Conservation (phyloP, 768 basidiomycete species). For the Coprinellus micaceus region DNA sequence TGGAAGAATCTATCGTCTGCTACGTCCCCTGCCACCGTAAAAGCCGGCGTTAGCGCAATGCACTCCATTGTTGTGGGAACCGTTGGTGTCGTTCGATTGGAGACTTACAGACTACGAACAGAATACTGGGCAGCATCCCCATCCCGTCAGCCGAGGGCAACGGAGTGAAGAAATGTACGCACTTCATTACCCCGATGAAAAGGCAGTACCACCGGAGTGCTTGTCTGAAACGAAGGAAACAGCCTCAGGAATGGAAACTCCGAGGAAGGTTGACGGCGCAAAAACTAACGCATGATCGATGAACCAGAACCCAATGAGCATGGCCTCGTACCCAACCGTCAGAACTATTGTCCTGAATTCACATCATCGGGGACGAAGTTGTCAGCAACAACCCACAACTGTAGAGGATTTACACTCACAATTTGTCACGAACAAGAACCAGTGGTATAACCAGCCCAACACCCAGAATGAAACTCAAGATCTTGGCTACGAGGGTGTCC, state of each 20-base stretch:
- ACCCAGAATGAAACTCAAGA: slow-evolving; percentile 87
- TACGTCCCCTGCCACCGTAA: slow-evolving; percentile 67
- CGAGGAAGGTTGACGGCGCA: slow-evolving; percentile 1
- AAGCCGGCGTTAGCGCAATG: slow-evolving; percentile 1
- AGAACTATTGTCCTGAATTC: slow-evolving; percentile 75
- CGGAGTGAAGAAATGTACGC: slow-evolving; percentile 20
- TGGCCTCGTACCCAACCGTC: slow-evolving; percentile 76
- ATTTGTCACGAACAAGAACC: slow-evolving; percentile 82
- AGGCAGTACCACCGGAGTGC: slow-evolving; percentile 82
- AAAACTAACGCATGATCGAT: slow-evolving; percentile 79
- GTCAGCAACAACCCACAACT: not conserved
- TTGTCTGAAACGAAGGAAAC: slow-evolving; percentile 41
- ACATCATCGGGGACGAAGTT: not conserved
- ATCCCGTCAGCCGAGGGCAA: not conserved
- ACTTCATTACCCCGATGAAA: slow-evolving; percentile 86
- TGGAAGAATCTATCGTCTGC: slow-evolving; percentile 94
- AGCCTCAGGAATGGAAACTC: not conserved
- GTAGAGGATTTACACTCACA: slow-evolving; percentile 50
- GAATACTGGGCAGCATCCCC: slow-evolving; percentile 43
- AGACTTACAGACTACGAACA: slow-evolving; percentile 87
- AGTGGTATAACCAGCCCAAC: slow-evolving; percentile 85
- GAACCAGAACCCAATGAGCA: slow-evolving; percentile 94
- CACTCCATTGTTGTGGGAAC: too few relatives aligned
- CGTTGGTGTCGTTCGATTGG: too few relatives aligned
- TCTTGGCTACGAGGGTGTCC: slow-evolving; percentile 87